Evolutionary conservation across 2,329 filamentous ascomycete species (phyloP).

Genomic region (Verruconis gallopava): DNA sequence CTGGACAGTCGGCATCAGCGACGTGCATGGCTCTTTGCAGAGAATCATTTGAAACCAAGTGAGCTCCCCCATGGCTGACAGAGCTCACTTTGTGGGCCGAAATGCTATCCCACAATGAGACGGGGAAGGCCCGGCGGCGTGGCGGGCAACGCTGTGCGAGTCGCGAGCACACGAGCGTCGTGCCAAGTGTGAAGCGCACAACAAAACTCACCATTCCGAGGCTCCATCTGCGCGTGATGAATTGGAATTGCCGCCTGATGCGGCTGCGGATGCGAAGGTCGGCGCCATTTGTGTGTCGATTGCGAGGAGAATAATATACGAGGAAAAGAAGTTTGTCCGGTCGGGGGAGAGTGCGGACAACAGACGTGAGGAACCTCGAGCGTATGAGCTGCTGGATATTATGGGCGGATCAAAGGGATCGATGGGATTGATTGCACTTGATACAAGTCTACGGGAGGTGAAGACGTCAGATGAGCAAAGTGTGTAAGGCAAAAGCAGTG

Average conservation of each 20-base stretch:
- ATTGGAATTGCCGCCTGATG: conserved; percentile 29
- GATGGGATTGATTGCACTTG: too few species aligned
- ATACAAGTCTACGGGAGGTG: too few species aligned
- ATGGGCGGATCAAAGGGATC: too few species aligned
- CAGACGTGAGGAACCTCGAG: too few species aligned
- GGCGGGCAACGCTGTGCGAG: too few species aligned
- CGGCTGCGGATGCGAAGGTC: conserved; percentile 37
- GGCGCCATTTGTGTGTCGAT: conserved; percentile 26
- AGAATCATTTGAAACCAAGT: neutral
- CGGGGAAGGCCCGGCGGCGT: neutral
- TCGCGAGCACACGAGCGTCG: neutral
- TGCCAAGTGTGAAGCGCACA: conserved; percentile 4
- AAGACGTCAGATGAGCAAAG: too few species aligned
- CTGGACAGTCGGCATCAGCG: conserved; percentile 24
- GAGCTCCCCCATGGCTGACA: neutral
- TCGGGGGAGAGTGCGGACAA: too few species aligned
- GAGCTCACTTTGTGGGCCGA: neutral
- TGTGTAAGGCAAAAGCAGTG: too few species aligned
- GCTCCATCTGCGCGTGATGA: conserved; percentile 29
- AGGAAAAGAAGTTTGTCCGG: too few species aligned
- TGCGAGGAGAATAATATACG: too few species aligned
- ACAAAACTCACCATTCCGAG: conserved; percentile 32
- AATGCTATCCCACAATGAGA: neutral
- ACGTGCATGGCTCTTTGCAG: conserved; percentile 11
- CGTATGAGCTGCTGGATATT: too few species aligned